Base-by-base conservation (phyloP, 2,329 filamentous ascomycete species). In the Pezicula radicicola region DNA sequence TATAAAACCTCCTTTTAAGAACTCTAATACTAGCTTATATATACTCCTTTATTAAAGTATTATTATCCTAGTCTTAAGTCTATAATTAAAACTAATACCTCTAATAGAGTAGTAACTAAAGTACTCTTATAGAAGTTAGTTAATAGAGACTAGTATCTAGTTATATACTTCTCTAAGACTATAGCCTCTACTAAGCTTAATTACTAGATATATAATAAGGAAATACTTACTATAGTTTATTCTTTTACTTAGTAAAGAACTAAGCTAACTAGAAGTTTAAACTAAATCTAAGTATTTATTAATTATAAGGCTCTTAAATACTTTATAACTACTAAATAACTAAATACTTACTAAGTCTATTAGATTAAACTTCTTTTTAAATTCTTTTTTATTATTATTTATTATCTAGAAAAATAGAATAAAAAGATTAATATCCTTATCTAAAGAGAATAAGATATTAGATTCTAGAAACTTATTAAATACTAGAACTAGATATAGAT, bases 321-420 rank as follows among this genome's bases (percentile, higher is more conserved):
- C n/a, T n/a, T n/a, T n/a, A n/a, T n/a, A n/a, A n/a, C n/a, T n/a
- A n/a, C n/a, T n/a, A 58, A 58, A 18, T 3, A 46, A 6, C 37
- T 55, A 10, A 54, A 30, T 30, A 30, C 7, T 5, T 5, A 30
- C 2, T 30, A 30, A 12, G 10, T 6, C 7, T 30, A 30, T 19
- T 12, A 41, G 16, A 30, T 27, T 2, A 30, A 54, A 21, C 4
- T 27, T 12, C 33, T 54, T 2, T 27, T 40, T 2, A 15, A 46
- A 3, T 54, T 44, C 33, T 3, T 51, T 28, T 54, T 54, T 13
- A 35, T 10, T 7, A 49, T 58, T 13, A 50, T 36, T 10, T 54
- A 55, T 37, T 4, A 21, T 0, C 13, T 27, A n/a, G 39, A 50
- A 18, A 52, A 52, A 18, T 2, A 50, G 2, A 55, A 55, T 21